Base-by-base conservation (phyloP, 805 yeast genomes). In the Cyberlindnera mississippiensis region DNA sequence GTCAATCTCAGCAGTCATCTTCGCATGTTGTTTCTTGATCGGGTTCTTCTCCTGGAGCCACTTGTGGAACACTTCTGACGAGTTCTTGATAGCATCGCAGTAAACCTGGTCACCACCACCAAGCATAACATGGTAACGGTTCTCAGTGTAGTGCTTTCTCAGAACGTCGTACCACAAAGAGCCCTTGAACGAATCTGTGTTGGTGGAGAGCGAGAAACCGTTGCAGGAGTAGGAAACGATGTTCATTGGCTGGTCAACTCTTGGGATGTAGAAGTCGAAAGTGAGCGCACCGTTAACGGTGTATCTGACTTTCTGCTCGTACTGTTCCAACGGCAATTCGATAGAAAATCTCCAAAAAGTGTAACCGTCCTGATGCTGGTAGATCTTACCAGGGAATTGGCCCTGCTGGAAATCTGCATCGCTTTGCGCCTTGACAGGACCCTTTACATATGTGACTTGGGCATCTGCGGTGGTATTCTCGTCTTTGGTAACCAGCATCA, bases 81-180 rank as follows among this genome's bases (percentile, higher is more conserved):
- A 69, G 16, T 72, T 50, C 60, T 83, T 85, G 51, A 91, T 79
- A 2, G 87, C 72, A 63, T 91, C 99, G 39, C 90, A 80, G 61
- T 91, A 91, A 38, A 91, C 74, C 65, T 91, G 99, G 64, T 91
- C 99, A 26, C 99, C 99, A 39, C 98, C 98, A 22, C 98, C 98
- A 22, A 93, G 68, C 95, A 91, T 90, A 4, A 88, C 97, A 61
- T 91, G 96, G 63, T 87, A 87, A 32, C 72, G 76, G 30, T 75
- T 76, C 30, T 71, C 67, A 6, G 61, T 52, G 14, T 67, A 61
- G 57, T 91, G 96, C 45, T 78, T 76, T 20, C 73, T 68, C 52
- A 90, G 54, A 3, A 91, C 95, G 57, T 93, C 97, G 30, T 68
- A 71, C 98, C 98, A 91, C 49, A 93, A 63, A 2, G 86, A 81